These are phyloP conservation scores for Hansfordia pulvinata DNA, from an alignment of 2,329 filamentous ascomycete species.

Conservation along the genomic window DNA sequence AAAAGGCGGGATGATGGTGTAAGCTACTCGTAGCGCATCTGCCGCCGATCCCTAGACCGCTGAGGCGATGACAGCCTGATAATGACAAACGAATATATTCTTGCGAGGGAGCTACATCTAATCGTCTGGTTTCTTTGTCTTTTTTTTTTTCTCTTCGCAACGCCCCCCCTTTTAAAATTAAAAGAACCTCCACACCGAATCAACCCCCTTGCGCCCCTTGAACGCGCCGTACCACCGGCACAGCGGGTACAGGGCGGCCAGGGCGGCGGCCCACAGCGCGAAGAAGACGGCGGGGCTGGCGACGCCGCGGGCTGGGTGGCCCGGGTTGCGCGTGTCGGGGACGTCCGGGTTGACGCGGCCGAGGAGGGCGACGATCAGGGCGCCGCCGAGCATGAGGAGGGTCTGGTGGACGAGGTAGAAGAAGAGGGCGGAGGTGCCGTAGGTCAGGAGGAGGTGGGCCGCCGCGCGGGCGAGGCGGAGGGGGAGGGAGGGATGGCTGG, in stretches of 20 bases:
- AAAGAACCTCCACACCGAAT: slow-evolving; percentile 33
- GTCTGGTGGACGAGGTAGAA: slow-evolving; percentile 27
- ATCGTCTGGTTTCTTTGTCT: too few species aligned
- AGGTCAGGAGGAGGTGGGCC: slow-evolving; percentile 20
- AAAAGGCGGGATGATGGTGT: too few species aligned
- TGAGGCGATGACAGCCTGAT: too few species aligned
- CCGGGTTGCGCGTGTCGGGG: slow-evolving; percentile 11
- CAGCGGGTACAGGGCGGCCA: slow-evolving; percentile 25
- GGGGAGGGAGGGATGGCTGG: not conserved
- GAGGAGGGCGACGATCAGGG: slow-evolving; percentile 13
- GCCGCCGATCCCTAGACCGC: too few species aligned
- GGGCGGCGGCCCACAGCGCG: slow-evolving; percentile 17
- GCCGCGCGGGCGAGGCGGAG: slow-evolving; percentile 3
- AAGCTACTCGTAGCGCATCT: too few species aligned
- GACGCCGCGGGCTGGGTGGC: slow-evolving; percentile 15
- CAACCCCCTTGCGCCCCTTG: slow-evolving; percentile 23
- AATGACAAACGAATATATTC: too few species aligned
- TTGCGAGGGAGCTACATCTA: too few species aligned
- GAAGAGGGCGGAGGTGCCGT: slow-evolving; percentile 31
- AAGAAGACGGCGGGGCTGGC: slow-evolving; percentile 23
- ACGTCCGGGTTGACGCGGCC: slow-evolving; percentile 23
- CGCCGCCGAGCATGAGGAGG: slow-evolving; percentile 15
- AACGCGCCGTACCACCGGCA: slow-evolving; percentile 27
- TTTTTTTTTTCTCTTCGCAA: too few species aligned
- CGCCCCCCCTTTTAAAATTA: too few species aligned